Evolutionary conservation across 345 rosid genomes (phyloP), one percentile per base, ranked within the genome.

Genomic region (Ceriops decandra): DNA sequence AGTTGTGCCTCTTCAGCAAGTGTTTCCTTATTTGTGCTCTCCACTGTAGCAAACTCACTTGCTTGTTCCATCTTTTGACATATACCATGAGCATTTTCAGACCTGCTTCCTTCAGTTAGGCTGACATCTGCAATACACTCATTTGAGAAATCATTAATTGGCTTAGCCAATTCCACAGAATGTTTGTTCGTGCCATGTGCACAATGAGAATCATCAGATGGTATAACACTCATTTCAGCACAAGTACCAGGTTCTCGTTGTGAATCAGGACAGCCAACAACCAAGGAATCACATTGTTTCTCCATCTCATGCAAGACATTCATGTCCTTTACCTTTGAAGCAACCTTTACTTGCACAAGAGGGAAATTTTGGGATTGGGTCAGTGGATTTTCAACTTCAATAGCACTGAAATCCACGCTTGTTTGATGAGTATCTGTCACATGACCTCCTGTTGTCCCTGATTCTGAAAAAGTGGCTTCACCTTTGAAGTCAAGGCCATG

Each of bases 381-480:
- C 47, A 70, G 72, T 20, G 60, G 78, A 71, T 73, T 69, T 75
- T 75, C 86, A 38, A 64, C 52, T 74, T 80, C 78, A 51, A 57
- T 47, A 30, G 70, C 68, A 60, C 54, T 21, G 60, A 49, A 66
- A 67, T 62, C 53, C 28, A 56, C 79, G 58, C 62, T 60, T 7
- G 51, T 68, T 16, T 70, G 53, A 60, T 60, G 65, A 70, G 62
- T 61, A 78, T 64, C 67, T 54, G 28, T 13, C 35, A 47, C 62
- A 46, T 42, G 49, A 15, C 49, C 49, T 11, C 49, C 17, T 0
- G 5, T 42, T 11, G 49, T 42, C 49, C 76, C 80, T 42, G 60
- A 31, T 70, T 64, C 72, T 56, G 63, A 53, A 38, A 63, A 69
- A 27, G 72, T 63, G 70, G 75, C 68, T 68, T 78, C 76, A 69